Evolutionary conservation across 176 grass and related monocot genomes (phyloP).

Genomic region (Rhynchospora pubera): DNA sequence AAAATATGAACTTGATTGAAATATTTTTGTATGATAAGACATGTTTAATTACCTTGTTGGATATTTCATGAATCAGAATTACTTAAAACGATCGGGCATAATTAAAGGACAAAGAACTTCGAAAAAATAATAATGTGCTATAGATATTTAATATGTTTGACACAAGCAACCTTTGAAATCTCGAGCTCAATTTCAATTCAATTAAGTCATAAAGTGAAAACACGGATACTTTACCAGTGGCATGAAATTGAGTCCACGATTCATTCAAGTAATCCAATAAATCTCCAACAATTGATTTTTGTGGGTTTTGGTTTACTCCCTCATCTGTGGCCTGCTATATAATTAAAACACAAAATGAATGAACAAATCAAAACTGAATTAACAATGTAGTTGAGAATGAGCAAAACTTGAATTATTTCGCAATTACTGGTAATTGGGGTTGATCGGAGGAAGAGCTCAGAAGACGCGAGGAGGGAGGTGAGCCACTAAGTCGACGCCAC

Average conservation of each 20-base stretch:
- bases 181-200: neutral
- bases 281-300: conserved; percentile 59
- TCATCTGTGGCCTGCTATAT: neutral
- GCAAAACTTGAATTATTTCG: neutral
- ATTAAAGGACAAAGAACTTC: neutral
- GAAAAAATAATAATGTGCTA: neutral
- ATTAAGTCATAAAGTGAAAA: neutral
- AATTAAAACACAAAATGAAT: neutral
- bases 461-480: conserved; percentile 16
- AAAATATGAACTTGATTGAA: neutral
- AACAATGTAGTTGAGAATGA: neutral
- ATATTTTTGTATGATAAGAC: neutral
- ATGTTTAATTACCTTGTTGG: neutral
- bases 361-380: neutral
- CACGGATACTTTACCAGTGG: conserved; percentile 38
- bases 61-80: neutral
- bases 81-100: neutral
- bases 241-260: conserved; percentile 97
- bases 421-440: neutral
- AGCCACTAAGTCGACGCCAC: neutral
- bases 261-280: conserved; percentile 97
- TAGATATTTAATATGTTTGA: too few species aligned
- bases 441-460: conserved; percentile 29
- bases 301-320: neutral
- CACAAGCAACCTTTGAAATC: neutral